Evolutionary conservation across 805 yeast genomes (phyloP), one percentile per base, ranked within the genome.

Genomic region (Saturnispora gosingensis): DNA sequence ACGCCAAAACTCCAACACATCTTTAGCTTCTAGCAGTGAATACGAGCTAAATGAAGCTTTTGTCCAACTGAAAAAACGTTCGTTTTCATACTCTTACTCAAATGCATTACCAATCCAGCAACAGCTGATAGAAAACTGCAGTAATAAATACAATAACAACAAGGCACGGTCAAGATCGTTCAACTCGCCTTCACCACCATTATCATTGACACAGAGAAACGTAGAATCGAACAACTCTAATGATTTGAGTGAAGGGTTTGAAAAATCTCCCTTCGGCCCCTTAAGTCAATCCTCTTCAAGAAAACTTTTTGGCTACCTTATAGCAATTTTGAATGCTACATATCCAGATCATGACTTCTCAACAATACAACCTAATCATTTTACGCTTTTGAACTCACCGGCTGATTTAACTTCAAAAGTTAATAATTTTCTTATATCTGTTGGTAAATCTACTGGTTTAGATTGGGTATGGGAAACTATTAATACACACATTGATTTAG

Each of bases 331-430:
- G 49, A 93, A 93, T 66, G 86, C 95, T 7, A 83, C 95, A 4
- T 91, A 87, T 63, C 98, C 99, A 0, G 99, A 93, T 65, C 96
- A 93, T 62, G 99, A 93, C 63, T 93, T 91, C 61, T 78, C 95
- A 11, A 77, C 84, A 25, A 76, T 93, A 55, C 88, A 87, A 62
- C 99, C 99, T 1, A 73, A 73, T 18, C 83, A 81, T 65, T 85
- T 85, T 66, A 69, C 73, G 40, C 77, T 86, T n/a, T 78, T 79
- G 5, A 72, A 70, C 22, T 74, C 78, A 45, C 43, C 68, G 1
- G 52, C 65, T 64, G 80, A 73, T 52, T 76, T 80, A 58, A 78
- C 80, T 53, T 74, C 82, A 30, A 78, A 82, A 50, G 83, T 93
- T 61, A 88, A 89, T 65, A 87, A 88, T 58, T 73, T 90, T 4